Conservation (phyloP, 768 basidiomycete genomes). For the Pholiota conissans region DNA sequence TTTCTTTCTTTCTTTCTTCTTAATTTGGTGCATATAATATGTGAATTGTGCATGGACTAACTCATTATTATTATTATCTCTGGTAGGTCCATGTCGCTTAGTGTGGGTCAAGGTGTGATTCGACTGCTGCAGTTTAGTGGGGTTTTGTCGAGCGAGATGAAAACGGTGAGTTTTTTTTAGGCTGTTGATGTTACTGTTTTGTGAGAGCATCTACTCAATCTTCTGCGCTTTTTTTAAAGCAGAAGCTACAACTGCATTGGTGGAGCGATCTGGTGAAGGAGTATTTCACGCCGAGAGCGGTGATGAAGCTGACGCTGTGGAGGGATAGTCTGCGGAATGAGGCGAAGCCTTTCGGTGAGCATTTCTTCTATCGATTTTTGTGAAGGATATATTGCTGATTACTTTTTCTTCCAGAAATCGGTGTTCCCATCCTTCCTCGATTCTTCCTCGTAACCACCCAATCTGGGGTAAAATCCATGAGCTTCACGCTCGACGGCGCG, state of each 20-base stretch:
- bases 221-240: conserved; percentile 1
- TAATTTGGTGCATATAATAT: background rate
- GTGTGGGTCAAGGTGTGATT: conserved; percentile 59
- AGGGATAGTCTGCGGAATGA: conserved; percentile 78
- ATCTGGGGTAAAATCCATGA: conserved; percentile 84
- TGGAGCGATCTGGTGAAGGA: conserved; percentile 68
- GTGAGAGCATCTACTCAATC: background rate
- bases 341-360: conserved; percentile 81
- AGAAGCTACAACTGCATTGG: conserved; percentile 66
- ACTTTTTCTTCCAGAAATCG: conserved; percentile 60
- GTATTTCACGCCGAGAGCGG: conserved; percentile 69
- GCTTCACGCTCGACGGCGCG: conserved; percentile 74
- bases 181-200: too few relatives aligned
- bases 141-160: conserved; percentile 54
- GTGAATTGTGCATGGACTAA: too few relatives aligned
- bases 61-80: too few relatives aligned
- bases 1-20: background rate
- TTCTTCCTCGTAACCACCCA: conserved; percentile 86
- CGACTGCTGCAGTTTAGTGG: conserved; percentile 74
- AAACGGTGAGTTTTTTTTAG: conserved; percentile 38
- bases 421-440: conserved; percentile 74
- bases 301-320: conserved; percentile 85
- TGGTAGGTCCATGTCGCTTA: conserved; percentile 32
- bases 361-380: background rate
- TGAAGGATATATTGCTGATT: too few relatives aligned